Evolutionary conservation across 768 basidiomycete genomes (phyloP), one percentile per base, ranked within the genome.

Genomic region (Pluteus cervinus): DNA sequence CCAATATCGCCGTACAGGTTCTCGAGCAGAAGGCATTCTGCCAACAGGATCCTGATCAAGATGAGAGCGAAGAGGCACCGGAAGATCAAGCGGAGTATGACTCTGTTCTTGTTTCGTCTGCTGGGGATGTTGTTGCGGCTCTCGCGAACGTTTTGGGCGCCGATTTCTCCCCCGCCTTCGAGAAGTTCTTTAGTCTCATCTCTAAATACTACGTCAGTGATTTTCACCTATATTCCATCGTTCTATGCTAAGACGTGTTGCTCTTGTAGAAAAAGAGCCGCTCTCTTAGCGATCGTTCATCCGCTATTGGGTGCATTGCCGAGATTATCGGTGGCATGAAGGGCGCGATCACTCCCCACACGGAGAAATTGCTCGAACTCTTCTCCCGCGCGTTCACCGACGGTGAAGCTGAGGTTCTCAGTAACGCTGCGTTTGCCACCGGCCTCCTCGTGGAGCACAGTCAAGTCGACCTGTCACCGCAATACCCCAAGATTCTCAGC

Each of bases 81-180:
- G 87, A 89, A 56, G 88, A 89, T 45, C 83, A 86, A 52, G 92
- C 93, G 1, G 96, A 99, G 65, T 94, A 91, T 56, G 96, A 99
- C 56, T 88, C 93, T 3, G 87, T 96, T 38, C 73, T 99, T 41
- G 86, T 98, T 54, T 87, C 88, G 18, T 82, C 92, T 17, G 94
- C 94, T 18, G 86, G 85, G 28, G 96, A 99, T 56, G 82, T 99
- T 38, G 92, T 97, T 41, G 81, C 91, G 37, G 74, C 89, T 2
- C 66, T 99, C 45, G 89, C 93, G 22, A 79, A 75, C 41, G 85
- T 79, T 6, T 74, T 94, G n/a, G 92, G 92, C 4, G 45, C 73
- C 15, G 87, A 87, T 58, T 99, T 98, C 52, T 71, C 75, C 8
- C 75, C 73, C 40, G 81, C 86, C 5, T 97, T 98, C 63, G 59